Evolutionary conservation across 2,329 filamentous ascomycete genomes (phyloP).

Genomic region (Neoarthrinium moseri): DNA sequence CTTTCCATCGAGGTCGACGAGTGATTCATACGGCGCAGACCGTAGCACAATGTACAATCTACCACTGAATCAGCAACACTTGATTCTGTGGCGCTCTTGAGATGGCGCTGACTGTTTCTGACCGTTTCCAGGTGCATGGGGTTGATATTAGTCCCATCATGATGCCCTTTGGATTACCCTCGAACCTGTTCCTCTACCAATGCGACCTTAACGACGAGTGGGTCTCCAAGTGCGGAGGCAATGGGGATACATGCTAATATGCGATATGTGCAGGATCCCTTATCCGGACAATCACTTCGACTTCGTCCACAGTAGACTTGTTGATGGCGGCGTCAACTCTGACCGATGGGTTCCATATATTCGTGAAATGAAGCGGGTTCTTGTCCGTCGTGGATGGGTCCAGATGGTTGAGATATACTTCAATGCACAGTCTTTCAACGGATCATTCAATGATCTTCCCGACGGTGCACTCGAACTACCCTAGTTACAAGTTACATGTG

Average conservation of each 20-base stretch:
- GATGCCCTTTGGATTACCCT: slow-evolving; percentile 40
- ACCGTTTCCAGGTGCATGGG: slow-evolving; percentile 63
- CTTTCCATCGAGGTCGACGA: no score
- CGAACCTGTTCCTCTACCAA: slow-evolving; percentile 68
- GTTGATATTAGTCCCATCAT: slow-evolving; percentile 60
- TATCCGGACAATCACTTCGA: slow-evolving; percentile 75
- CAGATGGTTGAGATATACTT: slow-evolving; percentile 88
- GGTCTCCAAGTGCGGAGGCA: slow-evolving; percentile 18
- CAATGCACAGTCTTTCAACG: slow-evolving; percentile 83
- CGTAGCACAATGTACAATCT: no score
- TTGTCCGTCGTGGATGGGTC: slow-evolving; percentile 78
- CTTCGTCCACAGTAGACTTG: slow-evolving; percentile 75
- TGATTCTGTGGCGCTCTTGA: slow-evolving; percentile 4
- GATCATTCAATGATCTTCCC: slow-evolving; percentile 70
- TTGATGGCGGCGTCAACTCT: slow-evolving; percentile 69
- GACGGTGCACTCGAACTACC: slow-evolving; percentile 49
- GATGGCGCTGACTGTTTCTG: no score
- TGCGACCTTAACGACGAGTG: slow-evolving; percentile 69
- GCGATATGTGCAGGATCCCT: slow-evolving; percentile 21
- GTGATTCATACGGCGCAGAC: no score
- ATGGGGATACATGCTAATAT: slow-evolving; percentile 13
- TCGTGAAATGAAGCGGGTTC: slow-evolving; percentile 68
- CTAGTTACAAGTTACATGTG: slow-evolving; percentile 5
- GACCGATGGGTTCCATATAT: slow-evolving; percentile 75
- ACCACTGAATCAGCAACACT: slow-evolving; percentile 3